Base-by-base conservation (phyloP, 208 protist species). In the Wallacemonas collosoma region DNA sequence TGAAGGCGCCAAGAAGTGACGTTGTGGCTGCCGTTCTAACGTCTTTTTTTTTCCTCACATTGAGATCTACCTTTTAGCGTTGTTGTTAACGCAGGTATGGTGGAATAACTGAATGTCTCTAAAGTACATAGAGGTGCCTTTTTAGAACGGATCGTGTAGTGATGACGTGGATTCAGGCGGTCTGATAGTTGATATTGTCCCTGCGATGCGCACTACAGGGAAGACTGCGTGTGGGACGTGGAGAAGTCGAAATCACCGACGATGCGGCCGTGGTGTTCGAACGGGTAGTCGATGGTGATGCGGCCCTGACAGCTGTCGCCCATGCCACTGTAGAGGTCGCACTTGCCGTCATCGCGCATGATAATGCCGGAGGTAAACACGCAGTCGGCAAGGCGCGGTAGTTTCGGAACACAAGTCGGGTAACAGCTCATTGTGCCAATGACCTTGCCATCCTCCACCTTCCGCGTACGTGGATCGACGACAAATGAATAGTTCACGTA, bases 401-500 rank as follows among this genome's bases (percentile, higher is more conserved):
- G 40, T 51, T 75, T 75, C 9, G 71, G 53, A 11, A 43, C 48
- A 54, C 60, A 70, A 4, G 44, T 4, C 14, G 71, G 71, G 53
- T 70, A 75, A 54, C 61, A 75, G 26, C 71, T 64, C 62, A 39
- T 43, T 11, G 71, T 64, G 14, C 71, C 71, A 38, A 75, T 75
- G 48, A 75, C 54, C 45, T 75, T 75, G 47, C 45, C 71, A 36
- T 69, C 71, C 53, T 70, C 62, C 2, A 75, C 71, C 56, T 75
- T 47, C 17, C 58, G 43, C n/a, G 71, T 70, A 14, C 35, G 17
- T 3, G 71, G 71, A 53, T 75, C 62, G 35, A 75, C 47, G 35
- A 75, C 71, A 39, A 75, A 75, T 8, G 71, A 39, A 54, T 75
- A 75, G 71, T 75, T 75, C n/a, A 69, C 54, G 71, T 75, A 75